Base-by-base conservation (phyloP, 805 yeast species). In the Candida easanensis region DNA sequence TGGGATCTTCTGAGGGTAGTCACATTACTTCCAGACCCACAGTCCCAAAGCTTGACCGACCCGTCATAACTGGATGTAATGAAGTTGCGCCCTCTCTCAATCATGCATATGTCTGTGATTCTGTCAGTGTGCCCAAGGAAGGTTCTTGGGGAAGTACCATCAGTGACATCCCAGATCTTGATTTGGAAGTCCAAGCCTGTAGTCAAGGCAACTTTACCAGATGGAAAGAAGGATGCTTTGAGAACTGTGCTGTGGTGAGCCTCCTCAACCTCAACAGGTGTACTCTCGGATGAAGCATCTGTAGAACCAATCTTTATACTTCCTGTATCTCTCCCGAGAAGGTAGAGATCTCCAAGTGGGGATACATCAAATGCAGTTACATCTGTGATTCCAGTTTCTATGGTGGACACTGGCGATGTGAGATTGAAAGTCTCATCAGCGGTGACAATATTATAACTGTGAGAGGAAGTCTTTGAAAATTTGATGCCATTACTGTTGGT, bases 31-130 rank as follows among this genome's bases (percentile, higher is more conserved):
- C 82, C 88, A 1, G 73, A 54, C 0, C 85, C 82, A 58, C 88
- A 77, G 52, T 84, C 91, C 90, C 89, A 85, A 28, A 87, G 55
- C 33, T 64, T 69, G 1, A 82, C 66, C 0, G 75, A 55, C 1
- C 87, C 87, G 57, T 79, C 86, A 4, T 49, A 39, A 6, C 79
- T 71, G 10, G 80, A 65, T 6, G 83, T 73, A 16, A 83, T 48
- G 45, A 87, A 66, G 55, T 85, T 84, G 32, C 91, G 64, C 1
- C 95, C 95, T 15, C 76, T 64, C 0, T 80, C 89, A 16, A 85
- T 63, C 48, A 82, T 52, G 3, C 61, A 70, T 2, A 77, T 46
- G 48, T 70, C 82, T 2, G 77, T 74, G 11, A 82, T 65, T 13
- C 70, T 62, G 3, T 61, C 61, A 20, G 56, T 71, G 48, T 82